Base-by-base conservation (phyloP, 345 rosid species). In the Pistacia integerrima region DNA sequence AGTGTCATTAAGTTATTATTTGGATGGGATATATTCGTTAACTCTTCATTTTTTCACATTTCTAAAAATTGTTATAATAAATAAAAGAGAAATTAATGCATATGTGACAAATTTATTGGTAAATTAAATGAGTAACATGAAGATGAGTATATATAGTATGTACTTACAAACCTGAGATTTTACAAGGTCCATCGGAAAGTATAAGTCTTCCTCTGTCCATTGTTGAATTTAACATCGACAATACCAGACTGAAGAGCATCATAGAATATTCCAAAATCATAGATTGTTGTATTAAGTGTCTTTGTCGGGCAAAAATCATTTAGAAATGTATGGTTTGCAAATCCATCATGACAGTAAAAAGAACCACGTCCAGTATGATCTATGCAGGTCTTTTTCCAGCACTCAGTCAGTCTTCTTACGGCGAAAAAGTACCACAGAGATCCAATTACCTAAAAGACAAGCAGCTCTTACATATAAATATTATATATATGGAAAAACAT, bases 371-470 rank as follows among this genome's bases (percentile, higher is more conserved):
- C 55, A 51, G 55, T 51, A 51, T 3, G 12, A 11, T 51, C 14
- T 12, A 2, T 11, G 55, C 3, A 51, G 16, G 55, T 12, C 9
- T 51, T 12, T 12, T 11, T 12, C 55, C 55, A 51, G 18, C 55
- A 51, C 0, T 11, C 16, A 51, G 55, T 51, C 55, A 11, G 16
- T 11, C 41, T 36, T 36, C 5, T 2, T 36, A 36, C 5, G 33
- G 74, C 51, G 0, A 30, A 30, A 77, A 72, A 66, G 57, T 84
- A 84, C 87, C 87, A 84, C 69, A 80, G 78, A 58, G 84, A 80
- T 64, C 73, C 73, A 54, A 30, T 30, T 17, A 54, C 62, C 73
- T 69, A 25, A 30, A 11, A 2, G 33, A 33, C 55, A 44, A 12
- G 25, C 25, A 25, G 1, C 25, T 25, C 25, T 25, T 25, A 25